A percentile compares a stretch with the other conserved stretches of the same genome.
phyloP scores from a whole-genome alignment of 2,329 filamentous ascomycete species.

The Cryphonectria parasitica region DNA sequence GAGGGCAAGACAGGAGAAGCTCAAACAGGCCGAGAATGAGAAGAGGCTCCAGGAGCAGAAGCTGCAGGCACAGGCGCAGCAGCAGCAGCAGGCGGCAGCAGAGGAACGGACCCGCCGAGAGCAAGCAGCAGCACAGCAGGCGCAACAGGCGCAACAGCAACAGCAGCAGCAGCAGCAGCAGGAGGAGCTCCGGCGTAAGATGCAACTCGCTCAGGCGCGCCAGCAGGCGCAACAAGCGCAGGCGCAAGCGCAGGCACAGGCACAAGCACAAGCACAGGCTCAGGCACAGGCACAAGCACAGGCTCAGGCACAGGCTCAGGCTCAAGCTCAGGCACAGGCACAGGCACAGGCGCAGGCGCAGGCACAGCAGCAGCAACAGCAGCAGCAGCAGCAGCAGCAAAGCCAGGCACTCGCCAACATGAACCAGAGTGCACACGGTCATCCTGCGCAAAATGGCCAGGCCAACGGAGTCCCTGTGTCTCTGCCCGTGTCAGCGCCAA shows the following conservation, averaged over 20 bases:
- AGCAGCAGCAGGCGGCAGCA: conserved; percentile 49
- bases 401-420: conserved; percentile 40
- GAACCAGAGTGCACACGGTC: conserved; percentile 47
- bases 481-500: conserved; percentile 36
- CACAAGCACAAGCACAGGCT: conserved; percentile 32
- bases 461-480: conserved; percentile 45
- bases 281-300: conserved; percentile 36
- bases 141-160: conserved; percentile 32
- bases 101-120: conserved; percentile 41
- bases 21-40: conserved; percentile 65
- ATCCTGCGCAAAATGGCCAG: conserved; percentile 47
- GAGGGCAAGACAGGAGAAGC: conserved; percentile 75
- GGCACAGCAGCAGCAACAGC: conserved; percentile 34
- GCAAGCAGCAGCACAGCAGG: conserved; percentile 36
- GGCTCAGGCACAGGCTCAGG: conserved; percentile 35
- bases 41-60: conserved; percentile 55
- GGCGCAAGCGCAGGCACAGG: conserved; percentile 37
- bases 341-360: conserved; percentile 36
- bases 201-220: conserved; percentile 40
- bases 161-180: conserved; percentile 34
- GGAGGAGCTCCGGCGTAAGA: conserved; percentile 26
- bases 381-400: conserved; percentile 35
- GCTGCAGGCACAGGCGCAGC: conserved; percentile 51
- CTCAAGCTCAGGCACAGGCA: conserved; percentile 32
- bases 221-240: conserved; percentile 40